Conservation (phyloP, 805 yeast species). For the Saturnispora sanitii region DNA sequence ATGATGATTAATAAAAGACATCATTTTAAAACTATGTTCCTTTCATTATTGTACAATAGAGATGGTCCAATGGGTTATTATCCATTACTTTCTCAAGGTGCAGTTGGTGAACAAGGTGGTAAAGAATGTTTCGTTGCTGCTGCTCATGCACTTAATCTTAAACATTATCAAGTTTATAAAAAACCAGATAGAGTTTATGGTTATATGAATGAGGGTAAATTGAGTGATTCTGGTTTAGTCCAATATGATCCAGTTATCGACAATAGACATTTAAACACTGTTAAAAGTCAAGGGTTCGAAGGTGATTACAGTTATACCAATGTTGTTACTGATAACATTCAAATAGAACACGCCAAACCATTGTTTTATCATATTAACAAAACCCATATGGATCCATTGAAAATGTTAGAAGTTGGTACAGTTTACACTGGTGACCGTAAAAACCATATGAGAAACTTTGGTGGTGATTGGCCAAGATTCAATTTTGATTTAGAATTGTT, state of each 20-base stretch:
- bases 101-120: constrained; percentile 65
- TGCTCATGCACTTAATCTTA: constrained; percentile 38
- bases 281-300: not conserved
- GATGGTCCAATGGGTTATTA: constrained; percentile 53
- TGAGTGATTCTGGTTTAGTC: constrained; percentile 12
- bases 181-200: constrained; percentile 13
- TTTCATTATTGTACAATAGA: constrained; percentile 49
- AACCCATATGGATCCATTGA: constrained; percentile 41
- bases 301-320: constrained; percentile 14
- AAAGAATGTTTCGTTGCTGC: constrained; percentile 72
- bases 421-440: constrained; percentile 9
- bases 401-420: constrained; percentile 9
- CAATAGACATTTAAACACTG: constrained; percentile 17
- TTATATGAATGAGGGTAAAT: constrained; percentile 10
- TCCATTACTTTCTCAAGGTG: constrained; percentile 47
- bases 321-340: constrained; percentile 12
- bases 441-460: constrained; percentile 15
- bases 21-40: constrained; percentile 43
- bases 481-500: constrained; percentile 17
- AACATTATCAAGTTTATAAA: constrained; percentile 43
- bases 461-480: constrained; percentile 15
- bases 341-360: constrained; percentile 14
- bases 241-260: constrained; percentile 15
- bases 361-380: constrained; percentile 33
- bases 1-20: constrained; percentile 44